Base-by-base conservation (phyloP, 2,329 filamentous ascomycete species). In the Leptographium galeiforme region DNA sequence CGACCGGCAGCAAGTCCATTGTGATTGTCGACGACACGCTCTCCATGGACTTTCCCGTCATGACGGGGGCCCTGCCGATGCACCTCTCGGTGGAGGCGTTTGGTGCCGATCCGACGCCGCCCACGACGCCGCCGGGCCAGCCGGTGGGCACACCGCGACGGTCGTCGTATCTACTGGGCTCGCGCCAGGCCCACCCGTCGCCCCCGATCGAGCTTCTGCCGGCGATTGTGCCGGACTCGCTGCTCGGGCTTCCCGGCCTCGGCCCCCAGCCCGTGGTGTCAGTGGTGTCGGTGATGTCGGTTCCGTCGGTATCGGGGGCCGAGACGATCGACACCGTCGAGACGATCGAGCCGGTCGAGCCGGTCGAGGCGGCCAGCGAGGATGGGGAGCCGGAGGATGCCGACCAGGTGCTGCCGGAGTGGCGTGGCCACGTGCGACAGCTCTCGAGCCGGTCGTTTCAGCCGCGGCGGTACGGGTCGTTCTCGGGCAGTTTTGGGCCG, bases 1-100 rank as follows among this genome's bases (percentile, higher is more conserved):
- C 89, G 0, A 75, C 76, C 12, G 87, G 88, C n/a, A 95, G 88
- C 72, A 85, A 90, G 63, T 95, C 89, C 0, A 94, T 95, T 59
- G 77, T 95, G 53, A 94, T 95, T 62, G 81, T 95, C 39, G 87
- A 94, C 55, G 81, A 80, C 36, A 84, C 82, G 0, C 60, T 75
- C 16, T 69, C 73, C 0, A 68, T 70, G 6, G 69, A 78, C 10
- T 65, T 74, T n/a, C 67, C 73, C 1, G 59, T 70, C 11, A 78
- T 81, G 75, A 72, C 75, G 10, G 76, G 73, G 10, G 71, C 71
- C 38, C 62, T 77, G 8, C 64, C 67, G 2, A 63, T 68, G 30
- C 73, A 70, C 52, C 66, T 68, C 12, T 78, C 78, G 2, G 66
- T 74, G 1, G 77, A 79, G 49, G 71, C 71, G 2, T 78, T 81